Evolutionary conservation across 306 rosid genomes (phyloP).

Genomic region (Cercis canadensis): DNA sequence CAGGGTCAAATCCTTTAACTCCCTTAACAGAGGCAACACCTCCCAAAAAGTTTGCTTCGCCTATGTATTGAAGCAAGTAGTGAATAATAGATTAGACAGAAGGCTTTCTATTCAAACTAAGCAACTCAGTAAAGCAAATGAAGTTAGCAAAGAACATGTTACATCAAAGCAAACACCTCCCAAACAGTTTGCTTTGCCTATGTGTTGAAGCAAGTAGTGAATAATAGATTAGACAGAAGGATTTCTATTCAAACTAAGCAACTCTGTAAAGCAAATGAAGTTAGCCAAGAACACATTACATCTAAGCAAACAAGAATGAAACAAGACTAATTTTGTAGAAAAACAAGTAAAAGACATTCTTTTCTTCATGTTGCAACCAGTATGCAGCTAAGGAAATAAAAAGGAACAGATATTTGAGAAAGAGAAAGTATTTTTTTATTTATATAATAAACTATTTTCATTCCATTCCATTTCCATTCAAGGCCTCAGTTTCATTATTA

Average conservation of each 20-base stretch:
- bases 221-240: slow-evolving; percentile 7
- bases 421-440: too few species aligned
- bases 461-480: too few species aligned
- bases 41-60: slow-evolving; percentile 95
- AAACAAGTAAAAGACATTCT: background rate
- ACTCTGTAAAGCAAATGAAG: slow-evolving; percentile 29
- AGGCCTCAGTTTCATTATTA: too few species aligned
- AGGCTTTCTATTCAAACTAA: slow-evolving; percentile 27
- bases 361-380: slow-evolving; percentile 14
- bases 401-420: background rate
- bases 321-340: background rate
- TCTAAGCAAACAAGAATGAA: slow-evolving; percentile 12
- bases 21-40: slow-evolving; percentile 93
- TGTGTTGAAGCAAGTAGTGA: slow-evolving; percentile 40
- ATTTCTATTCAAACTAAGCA: slow-evolving; percentile 29
- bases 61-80: slow-evolving; percentile 53
- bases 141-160: slow-evolving; percentile 22
- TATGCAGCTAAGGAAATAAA: background rate
- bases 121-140: slow-evolving; percentile 32
- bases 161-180: slow-evolving; percentile 58
- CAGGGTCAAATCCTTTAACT: slow-evolving; percentile 70
- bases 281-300: slow-evolving; percentile 23
- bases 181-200: slow-evolving; percentile 93
- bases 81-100: slow-evolving; percentile 12
- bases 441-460: too few species aligned